phyloP scores from a whole-genome alignment of 108 stramenopile species.

The Craspedostauros australis region DNA sequence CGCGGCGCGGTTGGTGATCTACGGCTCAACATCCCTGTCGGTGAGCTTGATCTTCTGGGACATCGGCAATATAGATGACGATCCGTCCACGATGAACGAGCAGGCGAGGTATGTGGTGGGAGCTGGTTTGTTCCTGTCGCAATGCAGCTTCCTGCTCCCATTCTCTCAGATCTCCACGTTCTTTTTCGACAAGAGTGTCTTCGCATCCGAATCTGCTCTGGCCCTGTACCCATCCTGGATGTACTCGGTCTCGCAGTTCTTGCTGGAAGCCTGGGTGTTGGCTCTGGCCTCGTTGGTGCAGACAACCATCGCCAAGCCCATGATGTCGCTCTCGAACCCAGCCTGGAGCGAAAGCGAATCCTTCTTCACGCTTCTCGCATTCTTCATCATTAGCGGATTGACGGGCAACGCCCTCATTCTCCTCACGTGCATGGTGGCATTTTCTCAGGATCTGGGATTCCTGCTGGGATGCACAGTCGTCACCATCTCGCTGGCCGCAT shows the following conservation, averaged over 20 bases:
- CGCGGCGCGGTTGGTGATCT: not conserved
- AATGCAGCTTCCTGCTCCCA: not conserved
- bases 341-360: not conserved
- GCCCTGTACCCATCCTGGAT: conserved; percentile 4
- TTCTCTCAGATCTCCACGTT: not conserved
- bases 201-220: not conserved
- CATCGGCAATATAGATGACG: too few species aligned
- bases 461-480: not conserved
- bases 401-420: not conserved
- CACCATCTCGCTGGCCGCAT: not conserved
- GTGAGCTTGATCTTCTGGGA: too few species aligned
- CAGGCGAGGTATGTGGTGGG: too few species aligned
- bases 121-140: not conserved
- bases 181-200: conserved; percentile 4
- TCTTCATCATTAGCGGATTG: not conserved
- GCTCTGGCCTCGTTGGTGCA: not conserved
- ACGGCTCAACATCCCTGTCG: too few species aligned
- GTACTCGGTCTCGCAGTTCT: not conserved
- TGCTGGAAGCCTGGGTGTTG: conserved; percentile 1
- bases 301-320: too few species aligned
- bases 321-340: not conserved
- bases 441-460: conserved; percentile 5
- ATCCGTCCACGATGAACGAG: too few species aligned
- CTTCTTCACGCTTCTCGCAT: not conserved
- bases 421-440: not conserved